Base-by-base conservation (phyloP, 23 red algal genomes). In the Gracilaria gracilis region DNA sequence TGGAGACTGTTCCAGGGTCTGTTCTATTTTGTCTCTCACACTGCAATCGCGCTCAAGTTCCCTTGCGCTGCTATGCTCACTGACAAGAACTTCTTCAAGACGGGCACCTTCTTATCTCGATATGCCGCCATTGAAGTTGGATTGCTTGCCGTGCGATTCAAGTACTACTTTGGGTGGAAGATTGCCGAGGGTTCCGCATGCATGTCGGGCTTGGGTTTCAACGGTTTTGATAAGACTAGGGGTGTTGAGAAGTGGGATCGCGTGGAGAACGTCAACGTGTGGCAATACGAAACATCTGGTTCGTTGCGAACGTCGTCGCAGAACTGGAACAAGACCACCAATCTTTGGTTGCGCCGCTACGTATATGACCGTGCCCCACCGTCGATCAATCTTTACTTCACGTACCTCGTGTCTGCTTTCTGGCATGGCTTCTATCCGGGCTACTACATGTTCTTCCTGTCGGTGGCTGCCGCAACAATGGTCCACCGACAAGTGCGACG, bases 91-190 rank as follows among this genome's bases (percentile, higher is more conserved):
- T 98, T 93, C 59, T 81, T 95, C 19, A 38, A 73, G 19, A 58
- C 49, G 37, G 82, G 91, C 29, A 88, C 93, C 67, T 73, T 92
- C 57, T 48, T 94, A 1, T 47, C 89, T 27, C 85, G 85, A 4
- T 99, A 93, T 67, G 83, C 88, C 31, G 70, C 70, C 39, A 87
- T 96, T 15, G 92, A 84, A 86, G 32, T 99, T 33, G 90, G 92
- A 27, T 49, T 99, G 67, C 74, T 99, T 33, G 93, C 81, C 34
- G 82, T 91, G 25, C 90, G 97, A 47, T 96, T 88, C 91, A 99
- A 96, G 91, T 99, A 99, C 71, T 99, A 99, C 88, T 99, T 99
- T 90, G 97, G 92, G 12, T 99, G 94, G 93, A 99, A 99, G 84
- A 95, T 99, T 82, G 90, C 97, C 0, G 97, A 99, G 84, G 97